Evolutionary conservation across 1,284 basidiomycete genomes (phyloP), one percentile per base, ranked within the genome.

Genomic region (Leccinum subatratum): DNA sequence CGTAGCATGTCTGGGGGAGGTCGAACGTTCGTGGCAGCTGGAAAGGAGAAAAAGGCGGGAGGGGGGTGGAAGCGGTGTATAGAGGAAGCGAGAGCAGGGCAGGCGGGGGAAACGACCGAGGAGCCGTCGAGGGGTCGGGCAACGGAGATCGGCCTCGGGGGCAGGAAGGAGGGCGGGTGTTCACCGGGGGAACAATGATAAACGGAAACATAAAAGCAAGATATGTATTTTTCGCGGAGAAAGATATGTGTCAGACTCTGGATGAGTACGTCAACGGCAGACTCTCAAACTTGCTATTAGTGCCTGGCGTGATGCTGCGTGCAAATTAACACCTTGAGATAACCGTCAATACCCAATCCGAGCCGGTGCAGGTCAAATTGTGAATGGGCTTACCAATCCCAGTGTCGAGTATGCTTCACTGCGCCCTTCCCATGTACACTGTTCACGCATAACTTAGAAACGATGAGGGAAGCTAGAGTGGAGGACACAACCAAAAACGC

Each of bases 291-390:
- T 34, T 11, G 32, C 9, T 34, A 11, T 34, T 34, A 6, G 92
- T 79, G 94, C 93, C 84, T 96, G 94, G 80, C 95, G 91, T 75
- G 93, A 94, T 25, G 25, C 25, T 25, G 25, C 25, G 25, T 72
- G 92, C 92, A 96, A 86, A 83, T 94, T 93, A 89, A 91, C 91
- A 80, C 90, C 90, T 91, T 66, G 9, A 48, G 34, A 12, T 34
- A 34, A 34, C 34, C 11, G 11, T 34, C 34, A 34, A 34, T 34
- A 34, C 34, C 34, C 34, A 37, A 14, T 37, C 12, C 34, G 34
- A 37, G 34, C 8, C 34, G 34, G 8, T 34, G 34, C 34, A 34
- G 9, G 11, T 34, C 34, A 34, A 34, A 34, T 34, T 12, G 34
- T 34, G 34, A 34, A 34, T 34, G 34, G 34, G 34, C 34, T 34